phyloP scores from a whole-genome alignment of 305 asterid genomes.

The Fraxinus paxiana region DNA sequence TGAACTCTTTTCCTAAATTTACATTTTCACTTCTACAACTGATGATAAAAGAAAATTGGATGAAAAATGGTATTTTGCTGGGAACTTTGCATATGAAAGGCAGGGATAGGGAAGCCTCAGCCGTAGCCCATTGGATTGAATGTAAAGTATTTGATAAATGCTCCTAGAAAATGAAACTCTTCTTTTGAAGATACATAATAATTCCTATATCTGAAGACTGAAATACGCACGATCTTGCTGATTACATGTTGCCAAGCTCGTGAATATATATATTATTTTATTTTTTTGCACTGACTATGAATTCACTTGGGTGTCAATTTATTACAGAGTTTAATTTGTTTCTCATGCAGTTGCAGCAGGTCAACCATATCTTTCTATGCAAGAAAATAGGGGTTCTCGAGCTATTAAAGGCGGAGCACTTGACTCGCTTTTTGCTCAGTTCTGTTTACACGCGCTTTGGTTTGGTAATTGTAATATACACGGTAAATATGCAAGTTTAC shows the following conservation, averaged over 20 bases:
- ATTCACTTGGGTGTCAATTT: slow-evolving; percentile 15
- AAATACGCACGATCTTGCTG: slow-evolving; percentile 10
- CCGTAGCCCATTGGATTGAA: neutral
- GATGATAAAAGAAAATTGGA: neutral
- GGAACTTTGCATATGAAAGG: slow-evolving; percentile 1
- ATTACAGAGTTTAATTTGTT: slow-evolving; percentile 21
- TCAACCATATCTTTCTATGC: slow-evolving; percentile 35
- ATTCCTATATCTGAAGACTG: slow-evolving; percentile 6
- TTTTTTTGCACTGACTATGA: neutral
- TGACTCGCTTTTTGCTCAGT: slow-evolving; percentile 86
- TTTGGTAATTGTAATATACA: slow-evolving; percentile 95
- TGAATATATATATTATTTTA: neutral
- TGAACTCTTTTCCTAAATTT: neutral
- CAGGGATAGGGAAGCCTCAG: neutral
- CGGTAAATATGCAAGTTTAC: slow-evolving; percentile 44
- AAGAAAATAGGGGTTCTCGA: slow-evolving; percentile 63
- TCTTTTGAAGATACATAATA: slow-evolving; percentile 15
- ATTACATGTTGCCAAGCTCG: neutral
- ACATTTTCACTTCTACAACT: neutral
- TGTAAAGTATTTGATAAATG: neutral
- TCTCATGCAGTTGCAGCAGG: slow-evolving; percentile 41
- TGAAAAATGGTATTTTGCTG: neutral
- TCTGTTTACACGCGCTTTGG: slow-evolving; percentile 96
- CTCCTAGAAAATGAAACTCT: neutral
- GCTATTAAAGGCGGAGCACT: slow-evolving; percentile 87